phyloP scores from a whole-genome alignment of 78 protist species.

The Blattamonas nauphoetae region DNA sequence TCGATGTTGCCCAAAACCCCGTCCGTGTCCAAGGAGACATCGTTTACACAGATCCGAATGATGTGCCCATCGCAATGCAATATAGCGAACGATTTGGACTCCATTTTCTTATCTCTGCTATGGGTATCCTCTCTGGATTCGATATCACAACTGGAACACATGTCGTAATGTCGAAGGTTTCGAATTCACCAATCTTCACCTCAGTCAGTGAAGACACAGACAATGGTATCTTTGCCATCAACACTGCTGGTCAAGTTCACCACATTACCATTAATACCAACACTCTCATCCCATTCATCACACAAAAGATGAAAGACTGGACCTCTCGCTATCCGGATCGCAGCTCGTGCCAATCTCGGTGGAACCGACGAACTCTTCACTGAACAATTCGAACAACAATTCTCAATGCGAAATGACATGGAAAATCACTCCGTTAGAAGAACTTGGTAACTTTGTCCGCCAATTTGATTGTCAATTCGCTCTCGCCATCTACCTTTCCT shows the following conservation, averaged over 20 bases:
- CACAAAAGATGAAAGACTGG: constrained; percentile 49
- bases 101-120: constrained; percentile 78
- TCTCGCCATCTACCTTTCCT: constrained; percentile 76
- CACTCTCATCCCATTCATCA: constrained; percentile 75
- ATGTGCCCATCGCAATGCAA: constrained; percentile 95
- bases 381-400: constrained; percentile 62
- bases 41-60: constrained; percentile 37
- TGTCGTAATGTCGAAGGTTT: constrained; percentile 71
- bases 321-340: constrained; percentile 76
- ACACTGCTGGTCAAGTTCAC: constrained; percentile 57
- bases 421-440: constrained; percentile 90
- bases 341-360: constrained; percentile 72
- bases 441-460: constrained; percentile 86
- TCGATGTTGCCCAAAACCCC: background rate
- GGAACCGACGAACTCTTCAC: constrained; percentile 84
- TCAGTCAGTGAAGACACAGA: constrained; percentile 54
- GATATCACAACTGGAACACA: constrained; percentile 76
- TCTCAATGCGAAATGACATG: constrained; percentile 84
- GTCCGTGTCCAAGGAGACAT: background rate
- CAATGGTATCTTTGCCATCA: constrained; percentile 78
- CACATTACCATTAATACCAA: constrained; percentile 67
- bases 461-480: constrained; percentile 56
- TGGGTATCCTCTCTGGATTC: constrained; percentile 76
- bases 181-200: constrained; percentile 74
- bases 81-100: constrained; percentile 57